phyloP scores from a whole-genome alignment of 352 stramenopile genomes.

The Elongisporangium anandrum region DNA sequence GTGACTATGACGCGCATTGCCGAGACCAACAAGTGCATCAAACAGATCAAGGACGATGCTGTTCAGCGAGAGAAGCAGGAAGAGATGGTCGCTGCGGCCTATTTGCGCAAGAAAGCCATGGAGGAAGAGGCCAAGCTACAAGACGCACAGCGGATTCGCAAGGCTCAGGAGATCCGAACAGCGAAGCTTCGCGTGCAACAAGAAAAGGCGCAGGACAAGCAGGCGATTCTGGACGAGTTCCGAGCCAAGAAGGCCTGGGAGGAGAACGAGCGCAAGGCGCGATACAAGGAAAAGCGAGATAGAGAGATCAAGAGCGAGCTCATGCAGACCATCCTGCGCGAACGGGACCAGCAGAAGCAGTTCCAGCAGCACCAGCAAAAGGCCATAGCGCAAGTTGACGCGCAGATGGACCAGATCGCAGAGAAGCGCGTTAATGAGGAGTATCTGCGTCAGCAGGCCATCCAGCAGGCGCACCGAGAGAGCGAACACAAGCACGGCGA shows the following conservation, averaged over 20 bases:
- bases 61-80: conserved; percentile 50
- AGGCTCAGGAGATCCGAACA: conserved; percentile 63
- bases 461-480: conserved; percentile 25
- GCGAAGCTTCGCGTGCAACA: conserved; percentile 77
- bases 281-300: conserved; percentile 47
- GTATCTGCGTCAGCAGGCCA: conserved; percentile 29
- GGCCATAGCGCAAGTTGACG: conserved; percentile 28
- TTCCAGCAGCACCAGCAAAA: conserved; percentile 44
- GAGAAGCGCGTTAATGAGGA: conserved; percentile 39
- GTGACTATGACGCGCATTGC: conserved; percentile 42
- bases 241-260: conserved; percentile 73
- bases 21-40: conserved; percentile 64
- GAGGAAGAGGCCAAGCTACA: conserved; percentile 66
- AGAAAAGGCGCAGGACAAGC: conserved; percentile 80
- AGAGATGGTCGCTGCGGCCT: conserved; percentile 54
- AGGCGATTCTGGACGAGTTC: conserved; percentile 58
- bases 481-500: conserved; percentile 30
- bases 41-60: conserved; percentile 56
- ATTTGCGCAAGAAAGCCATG: conserved; percentile 63
- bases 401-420: conserved; percentile 37
- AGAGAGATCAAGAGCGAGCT: conserved; percentile 32
- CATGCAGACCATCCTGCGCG: conserved; percentile 41
- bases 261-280: conserved; percentile 49
- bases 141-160: conserved; percentile 58
- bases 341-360: conserved; percentile 53